Evolutionary conservation across 306 rosid genomes (phyloP).

Genomic region (Castanospermum australe): DNA sequence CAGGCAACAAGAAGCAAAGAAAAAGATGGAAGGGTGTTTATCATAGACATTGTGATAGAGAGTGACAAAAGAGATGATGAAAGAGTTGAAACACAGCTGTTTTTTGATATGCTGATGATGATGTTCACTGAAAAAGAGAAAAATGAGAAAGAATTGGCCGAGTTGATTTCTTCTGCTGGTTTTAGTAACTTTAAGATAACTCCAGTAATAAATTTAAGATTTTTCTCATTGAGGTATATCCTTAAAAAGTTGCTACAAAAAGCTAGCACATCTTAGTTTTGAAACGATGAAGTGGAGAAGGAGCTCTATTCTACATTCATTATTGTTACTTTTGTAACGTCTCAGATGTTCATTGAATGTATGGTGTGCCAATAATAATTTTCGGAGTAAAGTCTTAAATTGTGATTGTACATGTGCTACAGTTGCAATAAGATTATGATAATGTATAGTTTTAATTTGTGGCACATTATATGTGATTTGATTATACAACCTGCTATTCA

Average conservation of each 20-base stretch:
- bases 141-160: slow-evolving; percentile 26
- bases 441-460: too few species aligned
- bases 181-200: slow-evolving; percentile 30
- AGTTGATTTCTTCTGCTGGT: slow-evolving; percentile 22
- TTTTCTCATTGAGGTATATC: slow-evolving; percentile 34
- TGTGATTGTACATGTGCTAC: too few species aligned
- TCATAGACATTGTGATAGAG: slow-evolving; percentile 35
- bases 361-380: too few species aligned
- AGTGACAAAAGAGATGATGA: slow-evolving; percentile 12
- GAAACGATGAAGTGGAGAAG: too few species aligned
- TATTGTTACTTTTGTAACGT: too few species aligned
- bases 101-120: slow-evolving; percentile 36
- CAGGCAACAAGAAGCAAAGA: slow-evolving; percentile 18
- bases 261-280: too few species aligned
- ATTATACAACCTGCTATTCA: too few species aligned
- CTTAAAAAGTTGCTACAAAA: not conserved
- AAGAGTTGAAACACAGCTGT: slow-evolving; percentile 9
- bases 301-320: too few species aligned
- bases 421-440: too few species aligned
- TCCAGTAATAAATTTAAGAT: slow-evolving; percentile 32
- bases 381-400: too few species aligned
- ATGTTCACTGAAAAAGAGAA: slow-evolving; percentile 19
- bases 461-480: too few species aligned
- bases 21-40: slow-evolving; percentile 27
- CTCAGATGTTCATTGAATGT: too few species aligned